These are phyloP conservation scores for Rhodotorula sp. DNA, from an alignment of 1,284 basidiomycete species.

Conservation along the genomic window DNA sequence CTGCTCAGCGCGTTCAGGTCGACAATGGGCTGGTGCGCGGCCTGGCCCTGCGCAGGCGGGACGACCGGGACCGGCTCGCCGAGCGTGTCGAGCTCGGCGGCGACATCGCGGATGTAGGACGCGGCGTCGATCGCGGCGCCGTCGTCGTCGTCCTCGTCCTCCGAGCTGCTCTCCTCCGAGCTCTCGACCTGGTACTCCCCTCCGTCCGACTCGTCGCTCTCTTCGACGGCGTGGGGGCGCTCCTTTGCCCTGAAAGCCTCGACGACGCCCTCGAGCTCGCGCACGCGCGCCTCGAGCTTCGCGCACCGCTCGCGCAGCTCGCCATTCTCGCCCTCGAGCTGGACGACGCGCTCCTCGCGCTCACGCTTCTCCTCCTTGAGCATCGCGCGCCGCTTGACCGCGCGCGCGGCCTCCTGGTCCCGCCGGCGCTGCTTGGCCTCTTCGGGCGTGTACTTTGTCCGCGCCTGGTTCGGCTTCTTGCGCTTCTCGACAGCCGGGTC, in stretches of 20 bases:
- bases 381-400: background rate
- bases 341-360: background rate
- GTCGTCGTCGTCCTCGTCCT: constrained; percentile 3
- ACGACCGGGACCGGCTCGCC: background rate
- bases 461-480: background rate
- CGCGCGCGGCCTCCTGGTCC: constrained; percentile 10
- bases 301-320: background rate
- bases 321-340: constrained; percentile 11
- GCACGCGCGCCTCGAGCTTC: background rate
- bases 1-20: constrained; percentile 17
- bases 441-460: constrained; percentile 8
- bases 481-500: background rate
- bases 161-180: background rate
- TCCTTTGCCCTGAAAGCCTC: background rate
- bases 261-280: constrained; percentile 1
- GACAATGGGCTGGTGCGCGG: constrained; percentile 2
- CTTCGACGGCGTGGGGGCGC: background rate
- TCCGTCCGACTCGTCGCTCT: constrained; percentile 2
- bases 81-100: constrained; percentile 8
- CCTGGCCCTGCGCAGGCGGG: background rate
- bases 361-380: constrained; percentile 4
- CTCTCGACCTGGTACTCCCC: constrained; percentile 7
- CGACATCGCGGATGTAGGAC: background rate
- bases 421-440: constrained; percentile 18
- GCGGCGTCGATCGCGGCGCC: background rate